Evolutionary conservation across 345 rosid species (phyloP).

Genomic region (Erodium maritimum): DNA sequence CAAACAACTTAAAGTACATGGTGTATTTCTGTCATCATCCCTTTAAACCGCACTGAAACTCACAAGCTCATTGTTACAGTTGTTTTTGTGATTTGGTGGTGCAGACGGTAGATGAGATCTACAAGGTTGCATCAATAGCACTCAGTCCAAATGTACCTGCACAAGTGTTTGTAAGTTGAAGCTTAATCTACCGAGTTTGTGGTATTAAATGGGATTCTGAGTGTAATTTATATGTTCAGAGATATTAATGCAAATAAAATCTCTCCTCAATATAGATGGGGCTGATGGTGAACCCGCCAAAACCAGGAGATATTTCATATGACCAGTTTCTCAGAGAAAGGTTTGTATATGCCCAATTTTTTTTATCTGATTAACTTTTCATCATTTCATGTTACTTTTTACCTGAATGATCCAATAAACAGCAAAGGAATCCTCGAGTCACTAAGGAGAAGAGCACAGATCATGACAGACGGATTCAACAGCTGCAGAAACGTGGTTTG

Average conservation of each 20-base stretch:
- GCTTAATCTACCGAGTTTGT: constrained; percentile 4
- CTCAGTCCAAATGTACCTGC: constrained; percentile 98
- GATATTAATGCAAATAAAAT: no score
- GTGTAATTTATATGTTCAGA: neutral
- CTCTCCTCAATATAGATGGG: constrained; percentile 57
- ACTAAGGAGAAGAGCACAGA: constrained; percentile 74
- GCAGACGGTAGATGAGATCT: constrained; percentile 94
- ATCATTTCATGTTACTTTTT: no score
- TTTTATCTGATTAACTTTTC: neutral
- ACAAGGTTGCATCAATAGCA: constrained; percentile 80
- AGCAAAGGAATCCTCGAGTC: constrained; percentile 93
- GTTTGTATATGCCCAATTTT: constrained; percentile 34
- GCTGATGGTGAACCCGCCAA: constrained; percentile 86
- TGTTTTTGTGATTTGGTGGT: constrained; percentile 12
- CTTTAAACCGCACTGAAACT: no score
- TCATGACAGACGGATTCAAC: constrained; percentile 99
- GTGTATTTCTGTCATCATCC: no score
- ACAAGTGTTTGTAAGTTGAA: constrained; percentile 78
- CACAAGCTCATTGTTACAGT: neutral
- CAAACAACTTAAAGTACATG: no score
- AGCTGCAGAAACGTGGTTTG: constrained; percentile 93
- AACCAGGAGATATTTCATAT: constrained; percentile 89
- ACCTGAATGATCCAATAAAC: constrained; percentile 12
- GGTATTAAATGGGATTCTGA: neutral
- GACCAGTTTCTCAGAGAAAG: constrained; percentile 74